A percentile compares a stretch with the other conserved stretches of the same genome.
Conservation (phyloP, 2,329 filamentous ascomycete genomes). For the Colletotrichum sansevieriae region DNA sequence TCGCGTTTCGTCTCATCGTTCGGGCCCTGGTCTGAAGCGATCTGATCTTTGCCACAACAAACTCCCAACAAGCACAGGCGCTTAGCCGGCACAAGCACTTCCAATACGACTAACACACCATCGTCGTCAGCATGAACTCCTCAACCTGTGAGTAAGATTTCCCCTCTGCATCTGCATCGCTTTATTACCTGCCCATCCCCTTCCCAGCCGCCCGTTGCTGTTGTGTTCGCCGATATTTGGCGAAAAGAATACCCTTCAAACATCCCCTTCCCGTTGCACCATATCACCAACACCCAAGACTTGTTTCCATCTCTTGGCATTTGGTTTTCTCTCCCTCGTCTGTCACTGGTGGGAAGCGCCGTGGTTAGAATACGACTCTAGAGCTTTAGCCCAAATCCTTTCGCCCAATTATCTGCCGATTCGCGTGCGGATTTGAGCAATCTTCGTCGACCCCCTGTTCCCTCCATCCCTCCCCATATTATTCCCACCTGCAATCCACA, state of each 20-base stretch:
- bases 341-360: constrained; percentile 11
- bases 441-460: constrained; percentile 17
- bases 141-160: constrained; percentile 32
- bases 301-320: constrained; percentile 10
- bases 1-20: constrained; percentile 40
- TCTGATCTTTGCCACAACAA: constrained; percentile 34
- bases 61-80: constrained; percentile 22
- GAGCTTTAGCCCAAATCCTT: neutral
- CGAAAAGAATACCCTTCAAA: constrained; percentile 1
- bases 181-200: constrained; percentile 22
- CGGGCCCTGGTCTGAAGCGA: constrained; percentile 37
- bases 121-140: constrained; percentile 33
- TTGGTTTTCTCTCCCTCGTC: constrained; percentile 1
- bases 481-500: constrained; percentile 37
- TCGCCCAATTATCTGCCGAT: constrained; percentile 20
- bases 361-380: constrained; percentile 16
- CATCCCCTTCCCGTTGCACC: constrained; percentile 1
- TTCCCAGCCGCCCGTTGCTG: constrained; percentile 9
- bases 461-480: constrained; percentile 22
- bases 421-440: constrained; percentile 8
- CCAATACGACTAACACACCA: constrained; percentile 2
- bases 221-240: constrained; percentile 6
- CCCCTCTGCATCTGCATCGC: neutral
- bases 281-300: constrained; percentile 6
- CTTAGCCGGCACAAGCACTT: constrained; percentile 4